Base-by-base conservation (phyloP, 768 basidiomycete genomes). In the Butyriboletus loyo region DNA sequence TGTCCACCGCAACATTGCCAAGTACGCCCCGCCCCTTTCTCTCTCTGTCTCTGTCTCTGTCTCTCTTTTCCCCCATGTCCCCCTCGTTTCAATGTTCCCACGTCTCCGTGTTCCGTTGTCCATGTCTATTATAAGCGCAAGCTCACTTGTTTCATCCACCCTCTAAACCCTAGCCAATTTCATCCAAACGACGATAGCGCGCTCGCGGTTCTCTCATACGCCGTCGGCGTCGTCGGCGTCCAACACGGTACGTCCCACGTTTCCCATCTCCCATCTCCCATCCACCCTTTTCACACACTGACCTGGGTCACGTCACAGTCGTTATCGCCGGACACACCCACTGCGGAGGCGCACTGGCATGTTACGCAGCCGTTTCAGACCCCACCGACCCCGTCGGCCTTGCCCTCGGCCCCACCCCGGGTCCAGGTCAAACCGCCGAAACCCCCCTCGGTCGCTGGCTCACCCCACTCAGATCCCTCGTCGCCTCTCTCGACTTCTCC, bases 1-100 rank as follows among this genome's bases (percentile, higher is more conserved):
- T 60, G 87, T 89, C 31, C 85, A 92, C 72, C 77, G 93, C 43
- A 95, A 95, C 69, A 84, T 96, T 54, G 93, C 92, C 25, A 96
- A 96, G 86, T 90, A 58, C 52, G n/a, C n/a, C n/a, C n/a, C n/a
- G n/a, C n/a, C n/a, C n/a, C n/a, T n/a, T n/a, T n/a, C n/a, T n/a
- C n/a, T n/a, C n/a, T n/a, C n/a, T n/a, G n/a, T n/a, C n/a, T n/a
- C n/a, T n/a, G n/a, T n/a, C n/a, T n/a, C n/a, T n/a, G n/a, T n/a
- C n/a, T n/a, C n/a, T n/a, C n/a, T n/a, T n/a, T n/a, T n/a, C n/a
- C n/a, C n/a, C n/a, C n/a, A n/a, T n/a, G 84, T 42, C 19, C 15
- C 6, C 11, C n/a, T n/a, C n/a, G n/a, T n/a, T n/a, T n/a, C n/a
- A n/a, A n/a, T n/a, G n/a, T n/a, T n/a, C n/a, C n/a, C n/a, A n/a